Percentiles rank a stretch among this genome's conserved stretches.
These are phyloP conservation scores for Gyromitra esculenta DNA, from an alignment of 2,329 filamentous ascomycete genomes.

Conservation along the genomic window DNA sequence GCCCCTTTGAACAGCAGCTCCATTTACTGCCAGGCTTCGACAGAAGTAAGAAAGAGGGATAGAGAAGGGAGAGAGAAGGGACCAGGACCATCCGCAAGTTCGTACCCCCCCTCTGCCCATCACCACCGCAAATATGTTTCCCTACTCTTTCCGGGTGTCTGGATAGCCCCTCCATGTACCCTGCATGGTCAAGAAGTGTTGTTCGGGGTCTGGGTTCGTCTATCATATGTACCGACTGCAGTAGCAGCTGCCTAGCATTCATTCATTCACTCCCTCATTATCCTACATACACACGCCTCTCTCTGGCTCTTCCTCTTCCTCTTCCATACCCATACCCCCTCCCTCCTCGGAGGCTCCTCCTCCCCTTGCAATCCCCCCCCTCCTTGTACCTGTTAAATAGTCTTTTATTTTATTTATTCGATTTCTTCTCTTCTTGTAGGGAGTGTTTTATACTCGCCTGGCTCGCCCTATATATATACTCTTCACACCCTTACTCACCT, in stretches of 20 bases:
- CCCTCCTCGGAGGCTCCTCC: constrained; percentile 41
- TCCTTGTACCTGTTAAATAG: constrained; percentile 46
- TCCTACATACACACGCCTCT: constrained; percentile 25
- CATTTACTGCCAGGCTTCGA: constrained; percentile 15
- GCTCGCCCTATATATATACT: constrained; percentile 49
- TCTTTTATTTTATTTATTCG: constrained; percentile 39
- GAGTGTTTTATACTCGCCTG: constrained; percentile 48
- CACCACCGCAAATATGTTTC: constrained; percentile 44
- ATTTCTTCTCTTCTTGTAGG: constrained; percentile 40
- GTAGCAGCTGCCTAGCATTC: constrained; percentile 39
- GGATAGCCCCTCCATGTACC: constrained; percentile 52
- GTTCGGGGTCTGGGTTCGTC: constrained; percentile 48
- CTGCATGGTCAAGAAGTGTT: constrained; percentile 44
- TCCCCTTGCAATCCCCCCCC: constrained; percentile 42
- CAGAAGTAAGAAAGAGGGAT: constrained; percentile 5
- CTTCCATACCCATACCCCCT: constrained; percentile 26
- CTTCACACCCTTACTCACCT: constrained; percentile 47
- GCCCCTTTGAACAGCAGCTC: constrained; percentile 38
- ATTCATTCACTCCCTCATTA: constrained; percentile 27
- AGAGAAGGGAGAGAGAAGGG: constrained; percentile 23
- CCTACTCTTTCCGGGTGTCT: constrained; percentile 51
- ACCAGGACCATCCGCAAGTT: constrained; percentile 49
- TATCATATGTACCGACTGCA: constrained; percentile 48
- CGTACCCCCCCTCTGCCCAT: constrained; percentile 42
- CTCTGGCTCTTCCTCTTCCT: constrained; percentile 2